These are phyloP conservation scores for Coemansia sp. DNA, from an alignment of 192 early-diverging fungal species.

Conservation along the genomic window DNA sequence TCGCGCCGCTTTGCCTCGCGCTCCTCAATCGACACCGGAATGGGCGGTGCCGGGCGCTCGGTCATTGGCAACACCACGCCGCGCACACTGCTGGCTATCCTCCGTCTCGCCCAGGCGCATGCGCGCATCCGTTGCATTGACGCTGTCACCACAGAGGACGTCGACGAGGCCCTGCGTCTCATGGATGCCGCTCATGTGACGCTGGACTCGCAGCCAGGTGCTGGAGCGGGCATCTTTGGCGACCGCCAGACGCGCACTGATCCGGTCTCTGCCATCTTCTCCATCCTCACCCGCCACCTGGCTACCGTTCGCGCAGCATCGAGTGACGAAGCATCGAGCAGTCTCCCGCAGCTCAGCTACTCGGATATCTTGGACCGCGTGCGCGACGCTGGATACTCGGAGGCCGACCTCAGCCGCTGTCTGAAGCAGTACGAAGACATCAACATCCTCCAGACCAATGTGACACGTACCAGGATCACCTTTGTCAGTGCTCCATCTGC, in stretches of 20 bases:
- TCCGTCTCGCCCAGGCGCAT: conserved; percentile 80
- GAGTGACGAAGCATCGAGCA: conserved; percentile 15
- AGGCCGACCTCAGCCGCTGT: conserved; percentile 72
- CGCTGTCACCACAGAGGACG: conserved; percentile 68
- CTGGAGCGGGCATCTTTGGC: conserved; percentile 21
- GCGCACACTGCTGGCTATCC: conserved; percentile 82
- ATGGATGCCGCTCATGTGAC: conserved; percentile 91
- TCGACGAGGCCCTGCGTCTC: conserved; percentile 84
- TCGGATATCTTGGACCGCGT: conserved; percentile 67
- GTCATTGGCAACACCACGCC: conserved; percentile 50
- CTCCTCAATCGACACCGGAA: conserved; percentile 27
- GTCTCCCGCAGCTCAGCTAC: conserved; percentile 59
- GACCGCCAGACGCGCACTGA: conserved; percentile 44
- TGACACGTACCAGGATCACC: conserved; percentile 58
- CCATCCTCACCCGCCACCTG: conserved; percentile 73
- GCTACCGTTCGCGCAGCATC: conserved; percentile 57
- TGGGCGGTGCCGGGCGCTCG: conserved; percentile 15
- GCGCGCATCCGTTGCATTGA: conserved; percentile 75
- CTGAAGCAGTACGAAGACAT: conserved; percentile 72
- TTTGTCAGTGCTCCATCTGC: conserved; percentile 35
- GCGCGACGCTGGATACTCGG: conserved; percentile 73
- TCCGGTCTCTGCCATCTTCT: conserved; percentile 68
- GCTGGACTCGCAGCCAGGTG: conserved; percentile 57
- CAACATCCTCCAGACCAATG: conserved; percentile 68
- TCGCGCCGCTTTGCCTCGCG: conserved; percentile 16